A percentile compares a stretch with the other conserved stretches of the same genome.
These are phyloP conservation scores for Dictyostelium brefeldianum DNA, from an alignment of 78 protist species.

Conservation along the genomic window DNA sequence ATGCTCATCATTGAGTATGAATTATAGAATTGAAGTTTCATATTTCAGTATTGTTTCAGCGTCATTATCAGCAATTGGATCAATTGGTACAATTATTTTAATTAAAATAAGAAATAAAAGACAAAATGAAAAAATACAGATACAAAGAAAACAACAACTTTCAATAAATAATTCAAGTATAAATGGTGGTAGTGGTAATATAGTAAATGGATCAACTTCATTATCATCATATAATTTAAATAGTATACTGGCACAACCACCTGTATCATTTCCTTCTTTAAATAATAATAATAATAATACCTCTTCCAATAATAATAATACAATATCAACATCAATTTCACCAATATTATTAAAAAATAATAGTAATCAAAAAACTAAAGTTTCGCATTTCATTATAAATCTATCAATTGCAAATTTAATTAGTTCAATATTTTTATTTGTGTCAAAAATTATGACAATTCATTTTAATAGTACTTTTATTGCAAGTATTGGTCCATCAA, in stretches of 20 bases:
- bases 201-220: not conserved
- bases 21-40: not conserved
- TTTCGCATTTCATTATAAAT: slow-evolving; percentile 19
- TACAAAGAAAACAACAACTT: not conserved
- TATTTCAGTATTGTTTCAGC: slow-evolving; percentile 12
- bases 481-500: not conserved
- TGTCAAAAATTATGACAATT: not conserved
- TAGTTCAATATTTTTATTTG: not conserved
- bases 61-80: slow-evolving; percentile 2
- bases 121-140: not conserved
- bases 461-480: not conserved
- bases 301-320: not conserved
- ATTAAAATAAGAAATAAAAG: slow-evolving; percentile 7
- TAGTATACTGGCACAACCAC: not conserved
- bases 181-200: not conserved
- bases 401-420: slow-evolving; percentile 12
- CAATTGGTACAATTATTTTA: slow-evolving; percentile 1
- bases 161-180: not conserved
- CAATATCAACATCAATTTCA: not conserved
- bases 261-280: not conserved
- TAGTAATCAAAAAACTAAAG: slow-evolving; percentile 6
- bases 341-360: not conserved
- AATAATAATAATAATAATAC: too few relatives aligned
- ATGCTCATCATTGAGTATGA: slow-evolving; percentile 8
- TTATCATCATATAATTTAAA: not conserved